A percentile compares a stretch with the other conserved stretches of the same genome.
Evolutionary conservation across 352 stramenopile species (phyloP).

Genomic region (Sclerospora graminicola): DNA sequence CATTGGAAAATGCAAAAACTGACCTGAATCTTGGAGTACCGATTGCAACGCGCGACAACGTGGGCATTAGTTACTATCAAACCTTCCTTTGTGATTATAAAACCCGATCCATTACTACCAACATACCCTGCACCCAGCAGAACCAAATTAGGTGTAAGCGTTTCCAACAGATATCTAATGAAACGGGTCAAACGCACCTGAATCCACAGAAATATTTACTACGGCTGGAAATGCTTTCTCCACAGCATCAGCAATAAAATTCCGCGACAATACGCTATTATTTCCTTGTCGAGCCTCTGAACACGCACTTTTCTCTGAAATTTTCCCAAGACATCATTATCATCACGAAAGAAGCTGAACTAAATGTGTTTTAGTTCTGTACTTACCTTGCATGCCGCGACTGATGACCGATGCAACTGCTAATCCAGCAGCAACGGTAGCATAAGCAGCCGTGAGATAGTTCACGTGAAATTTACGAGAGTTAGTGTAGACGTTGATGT

Average conservation of each 20-base stretch:
- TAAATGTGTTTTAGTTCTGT: not conserved
- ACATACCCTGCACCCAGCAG: conserved; percentile 32
- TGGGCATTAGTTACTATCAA: conserved; percentile 91
- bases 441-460: conserved; percentile 14
- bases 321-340: not conserved
- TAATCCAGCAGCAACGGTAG: conserved; percentile 14
- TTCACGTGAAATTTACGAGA: not conserved
- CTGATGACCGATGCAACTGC: conserved; percentile 12
- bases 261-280: conserved; percentile 36
- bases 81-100: conserved; percentile 82
- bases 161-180: not conserved
- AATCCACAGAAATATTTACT: conserved; percentile 83
- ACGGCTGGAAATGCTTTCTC: conserved; percentile 83
- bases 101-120: conserved; percentile 85
- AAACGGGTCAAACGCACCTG: conserved; percentile 10
- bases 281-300: conserved; percentile 14
- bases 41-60: conserved; percentile 77
- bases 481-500: not conserved
- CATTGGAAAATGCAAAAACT: not conserved
- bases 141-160: not conserved
- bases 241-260: conserved; percentile 86
- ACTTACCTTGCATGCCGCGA: conserved; percentile 12
- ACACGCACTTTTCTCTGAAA: conserved; percentile 7
- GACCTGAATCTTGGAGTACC: conserved; percentile 75
- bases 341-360: not conserved